Conservation (phyloP, 441 rosid genomes). For the Populus tomentosa region DNA sequence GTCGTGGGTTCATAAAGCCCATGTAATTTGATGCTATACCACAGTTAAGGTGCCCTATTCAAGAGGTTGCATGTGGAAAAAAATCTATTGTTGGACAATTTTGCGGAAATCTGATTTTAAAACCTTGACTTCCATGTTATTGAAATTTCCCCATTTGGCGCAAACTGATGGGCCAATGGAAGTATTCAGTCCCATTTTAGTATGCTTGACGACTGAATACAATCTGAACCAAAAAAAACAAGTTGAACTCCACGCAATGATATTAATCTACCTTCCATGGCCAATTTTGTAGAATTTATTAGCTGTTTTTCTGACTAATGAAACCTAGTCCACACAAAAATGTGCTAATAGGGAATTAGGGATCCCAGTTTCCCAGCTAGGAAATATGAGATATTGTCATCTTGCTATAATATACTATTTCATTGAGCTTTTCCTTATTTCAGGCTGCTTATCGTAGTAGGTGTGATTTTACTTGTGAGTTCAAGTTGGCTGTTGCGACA, state of each 20-base stretch:
- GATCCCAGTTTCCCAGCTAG: too few relatives aligned
- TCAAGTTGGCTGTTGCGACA: constrained; percentile 64
- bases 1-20: neutral
- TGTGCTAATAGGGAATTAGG: neutral
- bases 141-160: too few relatives aligned
- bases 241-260: too few relatives aligned
- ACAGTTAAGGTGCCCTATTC: neutral
- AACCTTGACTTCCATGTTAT: too few relatives aligned
- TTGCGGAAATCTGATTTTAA: neutral
- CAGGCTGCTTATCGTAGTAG: constrained; percentile 81
- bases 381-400: neutral
- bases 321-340: too few relatives aligned
- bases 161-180: too few relatives aligned
- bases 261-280: too few relatives aligned
- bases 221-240: too few relatives aligned
- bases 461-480: constrained; percentile 82
- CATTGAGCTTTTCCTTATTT: constrained; percentile 3
- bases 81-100: neutral
- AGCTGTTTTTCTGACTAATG: too few relatives aligned
- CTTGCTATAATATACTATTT: neutral
- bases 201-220: too few relatives aligned
- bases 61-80: neutral
- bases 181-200: too few relatives aligned
- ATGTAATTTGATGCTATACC: neutral
- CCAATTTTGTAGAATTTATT: too few relatives aligned